phyloP scores from a whole-genome alignment of 768 basidiomycete genomes.

The Amanita polypyramis region DNA sequence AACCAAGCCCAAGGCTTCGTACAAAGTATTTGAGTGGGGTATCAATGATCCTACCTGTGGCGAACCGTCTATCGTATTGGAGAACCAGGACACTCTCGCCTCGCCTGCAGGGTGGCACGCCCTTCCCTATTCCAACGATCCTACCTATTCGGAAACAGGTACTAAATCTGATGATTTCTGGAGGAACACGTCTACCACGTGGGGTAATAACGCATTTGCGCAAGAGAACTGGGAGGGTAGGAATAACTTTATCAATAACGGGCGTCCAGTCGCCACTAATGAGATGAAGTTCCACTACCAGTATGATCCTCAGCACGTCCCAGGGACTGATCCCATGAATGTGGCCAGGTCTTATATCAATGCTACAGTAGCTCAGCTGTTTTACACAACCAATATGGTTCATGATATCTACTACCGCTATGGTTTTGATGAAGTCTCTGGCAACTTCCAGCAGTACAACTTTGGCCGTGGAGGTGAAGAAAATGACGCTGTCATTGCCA shows the following conservation, averaged over 20 bases:
- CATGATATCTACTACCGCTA: constrained; percentile 84
- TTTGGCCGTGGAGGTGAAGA: constrained; percentile 84
- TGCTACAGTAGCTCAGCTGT: constrained; percentile 77
- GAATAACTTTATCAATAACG: constrained; percentile 57
- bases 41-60: constrained; percentile 77
- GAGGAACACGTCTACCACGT: constrained; percentile 70
- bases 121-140: constrained; percentile 64
- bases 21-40: constrained; percentile 74
- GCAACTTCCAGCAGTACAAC: constrained; percentile 99
- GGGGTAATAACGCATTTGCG: constrained; percentile 87
- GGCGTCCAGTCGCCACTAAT: constrained; percentile 61
- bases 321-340: constrained; percentile 43
- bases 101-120: constrained; percentile 91
- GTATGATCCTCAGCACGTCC: constrained; percentile 59
- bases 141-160: constrained; percentile 20
- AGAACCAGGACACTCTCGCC: constrained; percentile 68
- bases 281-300: constrained; percentile 55
- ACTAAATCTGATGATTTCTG: constrained; percentile 23
- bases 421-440: constrained; percentile 84
- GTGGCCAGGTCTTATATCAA: constrained; percentile 83
- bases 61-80: constrained; percentile 42
- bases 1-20: constrained; percentile 31
- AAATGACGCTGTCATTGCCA: constrained; percentile 85
- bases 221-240: constrained; percentile 89
- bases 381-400: constrained; percentile 75